These are phyloP conservation scores for Mycosarcoma maydis DNA, from an alignment of 1,284 basidiomycete species.

Conservation along the genomic window DNA sequence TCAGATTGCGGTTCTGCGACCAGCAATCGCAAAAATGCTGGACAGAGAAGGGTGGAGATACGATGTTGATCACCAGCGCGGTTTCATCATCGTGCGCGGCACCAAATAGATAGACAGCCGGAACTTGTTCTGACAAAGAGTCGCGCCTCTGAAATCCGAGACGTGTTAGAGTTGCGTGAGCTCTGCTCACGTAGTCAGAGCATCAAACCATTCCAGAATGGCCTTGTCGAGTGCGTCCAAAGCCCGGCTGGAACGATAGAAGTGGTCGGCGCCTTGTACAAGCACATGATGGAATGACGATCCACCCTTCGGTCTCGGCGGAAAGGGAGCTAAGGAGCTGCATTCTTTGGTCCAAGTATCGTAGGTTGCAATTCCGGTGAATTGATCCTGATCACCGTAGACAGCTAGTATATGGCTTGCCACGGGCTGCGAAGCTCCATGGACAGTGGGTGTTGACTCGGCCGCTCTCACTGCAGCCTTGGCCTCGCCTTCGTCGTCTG, in stretches of 20 bases:
- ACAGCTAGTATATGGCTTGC: conserved; percentile 36
- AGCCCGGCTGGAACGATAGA: conserved; percentile 23
- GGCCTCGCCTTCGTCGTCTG: conserved; percentile 13
- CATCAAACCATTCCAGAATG: conserved; percentile 28
- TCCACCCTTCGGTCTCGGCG: neutral
- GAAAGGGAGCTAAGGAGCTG: conserved; percentile 8
- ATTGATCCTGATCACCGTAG: conserved; percentile 46
- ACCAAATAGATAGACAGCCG: conserved; percentile 20
- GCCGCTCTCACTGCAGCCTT: conserved; percentile 12
- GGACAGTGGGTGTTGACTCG: conserved; percentile 16
- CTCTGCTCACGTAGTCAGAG: conserved; percentile 10
- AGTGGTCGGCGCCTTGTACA: conserved; percentile 39
- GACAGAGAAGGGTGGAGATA: conserved; percentile 64
- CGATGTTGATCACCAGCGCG: conserved; percentile 43
- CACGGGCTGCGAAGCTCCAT: conserved; percentile 19
- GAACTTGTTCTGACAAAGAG: no score
- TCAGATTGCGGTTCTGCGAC: conserved; percentile 63
- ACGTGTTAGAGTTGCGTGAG: neutral
- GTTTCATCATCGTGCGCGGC: conserved; percentile 45
- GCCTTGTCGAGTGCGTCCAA: conserved; percentile 25
- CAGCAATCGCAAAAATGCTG: conserved; percentile 64
- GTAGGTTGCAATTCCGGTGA: conserved; percentile 34
- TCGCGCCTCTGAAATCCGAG: no score
- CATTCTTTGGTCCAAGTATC: conserved; percentile 26
- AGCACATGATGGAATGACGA: conserved; percentile 38